Evolutionary conservation across 495 filamentous ascomycete species (phyloP).

Genomic region (Aspergillus carlsbadensis): DNA sequence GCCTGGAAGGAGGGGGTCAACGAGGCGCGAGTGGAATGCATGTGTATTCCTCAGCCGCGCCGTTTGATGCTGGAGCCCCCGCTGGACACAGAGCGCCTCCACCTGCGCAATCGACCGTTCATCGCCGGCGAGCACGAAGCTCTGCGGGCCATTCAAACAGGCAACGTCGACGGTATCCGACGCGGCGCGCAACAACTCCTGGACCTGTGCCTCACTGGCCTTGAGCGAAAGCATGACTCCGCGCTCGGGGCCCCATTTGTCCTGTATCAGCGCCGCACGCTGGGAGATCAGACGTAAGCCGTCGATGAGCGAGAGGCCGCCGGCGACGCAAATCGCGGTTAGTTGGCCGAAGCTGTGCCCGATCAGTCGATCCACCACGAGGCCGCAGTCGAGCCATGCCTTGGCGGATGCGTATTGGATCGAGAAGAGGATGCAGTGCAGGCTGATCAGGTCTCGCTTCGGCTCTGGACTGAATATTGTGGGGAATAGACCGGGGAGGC

Average conservation of each 20-base stretch:
- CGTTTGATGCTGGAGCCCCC: not conserved
- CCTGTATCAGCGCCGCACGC: constrained; percentile 38
- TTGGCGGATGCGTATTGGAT: constrained; percentile 50
- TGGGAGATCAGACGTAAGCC: constrained; percentile 36
- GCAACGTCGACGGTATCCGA: constrained; percentile 31
- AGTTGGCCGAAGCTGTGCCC: constrained; percentile 58
- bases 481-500: constrained; percentile 38
- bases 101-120: constrained; percentile 30
- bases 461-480: constrained; percentile 42
- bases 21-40: constrained; percentile 36
- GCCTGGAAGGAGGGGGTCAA: constrained; percentile 34
- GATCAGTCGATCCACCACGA: constrained; percentile 36
- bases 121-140: constrained; percentile 37
- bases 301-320: constrained; percentile 34
- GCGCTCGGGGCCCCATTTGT: constrained; percentile 35
- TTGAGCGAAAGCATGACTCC: constrained; percentile 50
- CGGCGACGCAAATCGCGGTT: constrained; percentile 45
- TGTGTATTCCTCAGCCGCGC: constrained; percentile 44
- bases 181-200: constrained; percentile 13
- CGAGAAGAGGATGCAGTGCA: constrained; percentile 46
- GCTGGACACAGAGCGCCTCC: constrained; percentile 9
- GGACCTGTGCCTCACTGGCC: constrained; percentile 18
- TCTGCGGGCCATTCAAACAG: constrained; percentile 45
- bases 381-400: constrained; percentile 50
- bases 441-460: constrained; percentile 31